Conservation (phyloP, 2,329 filamentous ascomycete genomes). For the Fusarium udum region DNA sequence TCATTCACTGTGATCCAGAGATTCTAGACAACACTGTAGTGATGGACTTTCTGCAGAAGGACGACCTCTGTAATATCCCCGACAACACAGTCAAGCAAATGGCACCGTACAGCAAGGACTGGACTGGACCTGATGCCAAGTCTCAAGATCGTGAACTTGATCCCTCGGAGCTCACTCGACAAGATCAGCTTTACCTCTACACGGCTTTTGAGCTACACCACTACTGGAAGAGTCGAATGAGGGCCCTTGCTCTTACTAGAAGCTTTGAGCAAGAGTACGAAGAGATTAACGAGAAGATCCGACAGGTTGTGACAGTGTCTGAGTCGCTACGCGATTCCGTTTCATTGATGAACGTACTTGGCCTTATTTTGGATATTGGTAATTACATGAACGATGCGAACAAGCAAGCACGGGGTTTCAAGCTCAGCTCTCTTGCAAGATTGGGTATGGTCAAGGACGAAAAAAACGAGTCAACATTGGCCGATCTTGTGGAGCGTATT, state of each 20-base stretch:
- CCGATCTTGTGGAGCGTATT: conserved; percentile 94
- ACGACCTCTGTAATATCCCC: conserved; percentile 90
- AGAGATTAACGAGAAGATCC: conserved; percentile 85
- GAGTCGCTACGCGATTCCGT: conserved; percentile 92
- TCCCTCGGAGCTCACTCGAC: conserved; percentile 85
- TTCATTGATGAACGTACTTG: conserved; percentile 93
- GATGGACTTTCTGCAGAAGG: conserved; percentile 95
- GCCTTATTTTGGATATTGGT: conserved; percentile 95
- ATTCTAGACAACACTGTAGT: conserved; percentile 90
- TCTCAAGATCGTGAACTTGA: conserved; percentile 85
- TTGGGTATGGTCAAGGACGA: conserved; percentile 99
- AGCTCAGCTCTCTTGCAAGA: conserved; percentile 90
- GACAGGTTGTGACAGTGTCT: conserved; percentile 85
- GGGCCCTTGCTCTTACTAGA: conserved; percentile 84
- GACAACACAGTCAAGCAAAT: conserved; percentile 91
- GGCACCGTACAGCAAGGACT: conserved; percentile 95
- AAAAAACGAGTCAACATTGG: conserved; percentile 96
- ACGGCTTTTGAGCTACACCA: conserved; percentile 95
- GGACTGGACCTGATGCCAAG: conserved; percentile 86
- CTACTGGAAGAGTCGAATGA: conserved; percentile 98
- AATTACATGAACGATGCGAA: conserved; percentile 99
- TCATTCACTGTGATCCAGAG: conserved; percentile 92
- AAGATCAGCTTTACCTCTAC: conserved; percentile 94
- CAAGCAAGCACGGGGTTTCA: conserved; percentile 98
- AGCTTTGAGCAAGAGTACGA: conserved; percentile 91